Percentiles rank a stretch among this genome's conserved stretches.
These are phyloP conservation scores for Saturnispora gosingensis DNA, from an alignment of 805 yeast species.

Conservation along the genomic window DNA sequence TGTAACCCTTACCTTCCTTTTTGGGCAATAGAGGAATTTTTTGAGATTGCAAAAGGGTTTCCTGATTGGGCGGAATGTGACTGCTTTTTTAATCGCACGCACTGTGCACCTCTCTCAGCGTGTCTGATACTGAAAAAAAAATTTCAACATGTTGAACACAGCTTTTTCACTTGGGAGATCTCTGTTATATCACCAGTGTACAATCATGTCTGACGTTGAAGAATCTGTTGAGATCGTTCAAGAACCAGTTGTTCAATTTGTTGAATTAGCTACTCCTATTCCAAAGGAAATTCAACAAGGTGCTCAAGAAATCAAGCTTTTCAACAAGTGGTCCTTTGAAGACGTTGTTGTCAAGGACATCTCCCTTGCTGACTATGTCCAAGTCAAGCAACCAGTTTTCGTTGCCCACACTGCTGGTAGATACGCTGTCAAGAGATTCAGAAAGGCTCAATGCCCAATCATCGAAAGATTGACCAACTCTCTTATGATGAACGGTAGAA, in stretches of 20 bases:
- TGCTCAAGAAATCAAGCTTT: slow-evolving; percentile 91
- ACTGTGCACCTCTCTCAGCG: neutral
- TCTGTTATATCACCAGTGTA: neutral
- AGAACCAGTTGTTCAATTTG: slow-evolving; percentile 72
- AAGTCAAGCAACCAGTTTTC: slow-evolving; percentile 94
- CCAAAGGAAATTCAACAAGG: slow-evolving; percentile 96
- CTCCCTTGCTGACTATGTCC: slow-evolving; percentile 96
- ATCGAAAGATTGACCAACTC: slow-evolving; percentile 99
- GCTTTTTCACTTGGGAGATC: neutral
- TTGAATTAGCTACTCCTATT: slow-evolving; percentile 87
- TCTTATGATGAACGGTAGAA: slow-evolving; percentile 99
- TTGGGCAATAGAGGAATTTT: slow-evolving; percentile 12
- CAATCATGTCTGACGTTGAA: slow-evolving; percentile 71
- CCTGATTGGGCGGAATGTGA: slow-evolving; percentile 10
- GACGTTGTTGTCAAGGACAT: slow-evolving; percentile 97
- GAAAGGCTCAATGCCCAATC: slow-evolving; percentile 99
- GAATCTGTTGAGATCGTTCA: slow-evolving; percentile 60
- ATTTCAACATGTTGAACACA: slow-evolving; percentile 1
- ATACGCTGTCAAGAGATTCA: slow-evolving; percentile 98
- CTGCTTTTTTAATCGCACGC: slow-evolving; percentile 7
- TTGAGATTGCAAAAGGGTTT: slow-evolving; percentile 4
- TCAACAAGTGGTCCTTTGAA: slow-evolving; percentile 99
- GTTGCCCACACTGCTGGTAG: slow-evolving; percentile 99
- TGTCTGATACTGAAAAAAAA: neutral
- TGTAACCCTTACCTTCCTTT: slow-evolving; percentile 10